phyloP scores from a whole-genome alignment of 2,329 filamentous ascomycete genomes.

The Fusarium sambucinum region DNA sequence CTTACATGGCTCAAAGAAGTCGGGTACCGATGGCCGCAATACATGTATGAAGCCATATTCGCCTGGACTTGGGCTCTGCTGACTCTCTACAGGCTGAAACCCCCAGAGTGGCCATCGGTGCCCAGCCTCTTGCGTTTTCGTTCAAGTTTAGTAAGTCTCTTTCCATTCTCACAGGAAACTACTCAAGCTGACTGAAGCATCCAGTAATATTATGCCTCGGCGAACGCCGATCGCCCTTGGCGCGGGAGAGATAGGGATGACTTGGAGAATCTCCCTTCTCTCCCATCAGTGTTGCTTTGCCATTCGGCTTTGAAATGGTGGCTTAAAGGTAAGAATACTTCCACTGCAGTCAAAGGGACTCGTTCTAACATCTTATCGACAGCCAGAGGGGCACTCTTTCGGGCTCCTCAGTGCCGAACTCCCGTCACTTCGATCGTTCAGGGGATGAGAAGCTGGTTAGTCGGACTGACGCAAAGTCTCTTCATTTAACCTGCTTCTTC shows the following conservation, averaged over 20 bases:
- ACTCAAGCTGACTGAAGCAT: neutral
- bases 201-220: neutral
- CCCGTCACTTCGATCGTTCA: neutral
- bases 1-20: neutral
- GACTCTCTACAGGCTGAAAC: neutral
- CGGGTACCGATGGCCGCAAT: slow-evolving; percentile 7
- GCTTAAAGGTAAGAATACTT: neutral
- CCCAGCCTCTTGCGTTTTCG: too few relatives aligned
- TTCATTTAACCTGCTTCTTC: neutral
- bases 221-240: neutral
- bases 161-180: neutral
- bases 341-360: neutral
- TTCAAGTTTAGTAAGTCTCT: slow-evolving; percentile 2
- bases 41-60: neutral
- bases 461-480: neutral
- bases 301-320: neutral
- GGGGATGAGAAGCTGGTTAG: neutral
- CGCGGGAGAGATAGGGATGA: neutral
- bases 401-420: neutral
- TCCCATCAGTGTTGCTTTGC: neutral
- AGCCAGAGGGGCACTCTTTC: neutral
- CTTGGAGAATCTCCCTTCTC: neutral
- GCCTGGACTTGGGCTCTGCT: neutral
- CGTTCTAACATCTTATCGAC: neutral
- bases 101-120: neutral